Conservation (phyloP, 306 rosid genomes). For the Pueraria montana region DNA sequence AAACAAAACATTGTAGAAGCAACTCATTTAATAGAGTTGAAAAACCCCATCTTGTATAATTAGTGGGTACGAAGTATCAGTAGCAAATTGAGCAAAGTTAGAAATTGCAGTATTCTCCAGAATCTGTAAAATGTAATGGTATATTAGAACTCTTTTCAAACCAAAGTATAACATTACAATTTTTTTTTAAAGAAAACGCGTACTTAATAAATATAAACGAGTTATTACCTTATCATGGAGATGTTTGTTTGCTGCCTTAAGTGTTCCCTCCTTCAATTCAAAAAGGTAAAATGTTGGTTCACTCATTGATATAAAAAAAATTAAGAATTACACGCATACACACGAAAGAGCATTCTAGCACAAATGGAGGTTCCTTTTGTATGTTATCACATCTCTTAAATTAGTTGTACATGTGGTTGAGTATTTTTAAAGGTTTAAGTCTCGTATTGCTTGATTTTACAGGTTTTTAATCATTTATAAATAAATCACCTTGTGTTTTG, state of each 20-base stretch:
- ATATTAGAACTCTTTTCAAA: not conserved
- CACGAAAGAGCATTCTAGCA: not conserved
- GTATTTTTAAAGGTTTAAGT: too few species aligned
- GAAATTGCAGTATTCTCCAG: conserved; percentile 58
- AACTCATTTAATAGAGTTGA: conserved; percentile 55
- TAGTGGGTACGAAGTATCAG: conserved; percentile 59
- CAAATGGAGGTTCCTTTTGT: not conserved
- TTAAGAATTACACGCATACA: not conserved
- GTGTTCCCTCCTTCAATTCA: conserved; percentile 65
- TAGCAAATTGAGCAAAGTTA: conserved; percentile 56
- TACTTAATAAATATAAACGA: not conserved
- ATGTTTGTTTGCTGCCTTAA: conserved; percentile 64
- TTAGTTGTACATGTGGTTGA: not conserved
- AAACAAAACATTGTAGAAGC: conserved; percentile 4
- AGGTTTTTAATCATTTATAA: not conserved
- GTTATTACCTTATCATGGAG: conserved; percentile 67
- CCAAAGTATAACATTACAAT: not conserved
- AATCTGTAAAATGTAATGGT: conserved; percentile 55
- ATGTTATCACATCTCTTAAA: not conserved
- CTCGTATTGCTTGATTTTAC: too few species aligned
- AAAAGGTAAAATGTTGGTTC: not conserved
- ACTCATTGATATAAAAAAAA: not conserved
- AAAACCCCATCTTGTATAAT: conserved; percentile 68
- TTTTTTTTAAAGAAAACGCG: not conserved
- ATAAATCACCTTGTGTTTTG: too few species aligned